Conservation (phyloP, 805 yeast species). For the Lachancea sp. region DNA sequence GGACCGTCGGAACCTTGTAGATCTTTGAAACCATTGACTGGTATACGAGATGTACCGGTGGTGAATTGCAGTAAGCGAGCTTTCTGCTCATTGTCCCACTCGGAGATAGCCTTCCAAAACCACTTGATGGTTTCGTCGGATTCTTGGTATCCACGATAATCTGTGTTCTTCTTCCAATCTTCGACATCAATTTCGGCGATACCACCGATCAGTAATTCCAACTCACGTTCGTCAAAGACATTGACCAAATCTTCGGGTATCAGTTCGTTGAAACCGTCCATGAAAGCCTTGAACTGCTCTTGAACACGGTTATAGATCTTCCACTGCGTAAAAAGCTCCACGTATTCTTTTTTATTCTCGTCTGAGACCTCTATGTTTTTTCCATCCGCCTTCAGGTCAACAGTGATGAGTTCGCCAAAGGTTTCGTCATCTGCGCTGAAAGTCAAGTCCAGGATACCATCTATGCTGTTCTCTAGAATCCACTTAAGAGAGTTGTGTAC, state of each 20-base stretch:
- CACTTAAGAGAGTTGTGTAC: constrained; percentile 91
- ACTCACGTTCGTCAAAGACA: constrained; percentile 95
- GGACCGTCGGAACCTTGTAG: constrained; percentile 99
- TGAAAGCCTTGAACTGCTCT: constrained; percentile 92
- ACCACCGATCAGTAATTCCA: constrained; percentile 96
- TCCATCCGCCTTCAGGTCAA: constrained; percentile 88
- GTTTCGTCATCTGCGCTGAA: constrained; percentile 88
- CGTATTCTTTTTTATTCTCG: constrained; percentile 91
- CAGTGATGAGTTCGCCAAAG: constrained; percentile 85
- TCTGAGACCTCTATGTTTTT: constrained; percentile 85
- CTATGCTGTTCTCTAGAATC: constrained; percentile 92
- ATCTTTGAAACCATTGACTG: constrained; percentile 98
- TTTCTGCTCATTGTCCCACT: constrained; percentile 95
- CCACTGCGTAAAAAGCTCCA: constrained; percentile 94
- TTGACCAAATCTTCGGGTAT: constrained; percentile 95
- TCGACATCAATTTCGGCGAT: constrained; percentile 96
- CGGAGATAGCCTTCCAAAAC: constrained; percentile 94
- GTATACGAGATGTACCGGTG: constrained; percentile 98
- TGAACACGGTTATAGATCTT: constrained; percentile 87
- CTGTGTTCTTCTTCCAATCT: constrained; percentile 99
- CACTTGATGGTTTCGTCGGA: constrained; percentile 94
- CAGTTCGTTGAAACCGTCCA: constrained; percentile 95
- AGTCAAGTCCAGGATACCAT: constrained; percentile 78
- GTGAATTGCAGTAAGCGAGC: constrained; percentile 94
- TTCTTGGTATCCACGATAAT: constrained; percentile 96